Percentiles rank a stretch among this genome's conserved stretches.
These are phyloP conservation scores for Xylaria polymorpha DNA, from an alignment of 2,329 filamentous ascomycete species.

Conservation along the genomic window DNA sequence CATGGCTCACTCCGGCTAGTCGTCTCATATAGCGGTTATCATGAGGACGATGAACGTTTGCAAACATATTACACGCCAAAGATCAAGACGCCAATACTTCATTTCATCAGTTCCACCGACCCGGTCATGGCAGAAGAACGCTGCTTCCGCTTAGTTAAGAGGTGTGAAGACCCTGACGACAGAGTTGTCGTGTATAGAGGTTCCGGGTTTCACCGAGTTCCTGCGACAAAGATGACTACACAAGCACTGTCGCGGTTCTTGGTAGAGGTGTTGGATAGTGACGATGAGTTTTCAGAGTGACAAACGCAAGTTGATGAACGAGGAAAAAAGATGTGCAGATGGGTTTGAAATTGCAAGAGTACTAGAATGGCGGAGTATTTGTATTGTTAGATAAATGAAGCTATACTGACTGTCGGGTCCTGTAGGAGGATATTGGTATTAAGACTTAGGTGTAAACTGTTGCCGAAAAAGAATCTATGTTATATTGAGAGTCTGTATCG, in stretches of 20 bases:
- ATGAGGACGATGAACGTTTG: constrained; percentile 36
- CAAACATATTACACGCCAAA: constrained; percentile 33
- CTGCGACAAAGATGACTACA: not conserved
- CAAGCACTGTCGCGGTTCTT: not conserved
- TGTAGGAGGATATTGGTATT: not conserved
- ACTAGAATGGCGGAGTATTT: not conserved
- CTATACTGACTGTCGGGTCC: not conserved
- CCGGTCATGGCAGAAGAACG: constrained; percentile 36
- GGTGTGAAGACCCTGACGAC: constrained; percentile 33
- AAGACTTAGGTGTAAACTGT: not conserved
- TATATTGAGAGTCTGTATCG: not conserved
- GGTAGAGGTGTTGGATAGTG: not conserved
- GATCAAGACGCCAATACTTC: constrained; percentile 35
- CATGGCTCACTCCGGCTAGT: constrained; percentile 29
- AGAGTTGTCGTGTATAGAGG: not conserved
- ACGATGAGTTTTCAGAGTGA: not conserved
- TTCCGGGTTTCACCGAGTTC: not conserved
- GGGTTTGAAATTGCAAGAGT: not conserved
- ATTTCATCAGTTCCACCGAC: constrained; percentile 37
- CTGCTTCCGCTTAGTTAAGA: constrained; percentile 34
- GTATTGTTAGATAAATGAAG: not conserved
- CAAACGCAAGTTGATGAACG: not conserved
- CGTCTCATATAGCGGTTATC: constrained; percentile 35
- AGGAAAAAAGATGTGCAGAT: not conserved
- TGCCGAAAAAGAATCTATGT: not conserved